Base-by-base conservation (phyloP, 2,329 filamentous ascomycete genomes). In the Cladophialophora psammophila region DNA sequence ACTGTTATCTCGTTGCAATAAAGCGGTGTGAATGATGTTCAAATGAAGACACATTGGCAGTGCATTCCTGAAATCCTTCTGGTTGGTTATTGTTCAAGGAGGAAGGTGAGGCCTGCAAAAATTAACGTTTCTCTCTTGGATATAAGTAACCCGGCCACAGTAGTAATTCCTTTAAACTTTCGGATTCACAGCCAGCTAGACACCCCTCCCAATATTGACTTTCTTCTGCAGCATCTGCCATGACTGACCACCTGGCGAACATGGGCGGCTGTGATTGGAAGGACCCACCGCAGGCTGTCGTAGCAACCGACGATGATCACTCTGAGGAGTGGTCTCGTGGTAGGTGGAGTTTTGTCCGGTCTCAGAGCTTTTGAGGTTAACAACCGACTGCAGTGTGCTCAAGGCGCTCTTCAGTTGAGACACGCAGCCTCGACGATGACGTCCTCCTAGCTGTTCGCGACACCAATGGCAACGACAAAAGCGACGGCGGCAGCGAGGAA, bases 11-110 rank as follows among this genome's bases (percentile, higher is more conserved):
- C 35, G 9, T 32, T n/a, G 32, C 20, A 40, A 42, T 34, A 9
- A 20, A 61, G 59, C 59, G 59, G 59, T 61, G 59, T 15, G 59
- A 18, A 13, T 38, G 9, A 38, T 54, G 18, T 20, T 31, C 18
- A 31, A 34, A 34, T 26, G 45, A 50, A 31, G 9, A 6, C 18
- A 50, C 26, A 50, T 31, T 50, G 20, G 7, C 26, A 10, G n/a
- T 26, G 18, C 20, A 12, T 50, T 50, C 9, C 9, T 31, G 10
- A 12, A 50, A 26, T 50, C 45, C 45, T 26, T 50, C 20, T 10
- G 4, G 18, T 13, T 18, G 45, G 20, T 31, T 31, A 8, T 50
- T 50, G 45, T 31, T 50, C 18, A 9, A 42, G 15, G 20, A 50
- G 20, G 13, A 18, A 31, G n/a, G 42, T 26, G 13, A 12, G 2